Evolutionary conservation across 495 filamentous ascomycete species (phyloP).

Genomic region (Penicillium turbatum): DNA sequence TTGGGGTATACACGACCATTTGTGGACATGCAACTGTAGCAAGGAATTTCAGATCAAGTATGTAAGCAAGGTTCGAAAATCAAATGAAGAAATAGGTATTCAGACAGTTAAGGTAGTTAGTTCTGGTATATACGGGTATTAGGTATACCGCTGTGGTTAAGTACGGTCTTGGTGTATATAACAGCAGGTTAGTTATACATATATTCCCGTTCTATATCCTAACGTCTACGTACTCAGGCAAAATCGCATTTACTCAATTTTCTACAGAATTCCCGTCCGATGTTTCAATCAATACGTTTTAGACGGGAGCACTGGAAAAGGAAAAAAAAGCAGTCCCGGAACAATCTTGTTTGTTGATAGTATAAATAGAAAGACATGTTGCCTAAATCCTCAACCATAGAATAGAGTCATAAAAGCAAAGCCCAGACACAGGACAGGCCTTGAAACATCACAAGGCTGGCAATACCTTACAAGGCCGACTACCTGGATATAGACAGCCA

Average conservation of each 20-base stretch:
- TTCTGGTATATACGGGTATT: constrained; percentile 4
- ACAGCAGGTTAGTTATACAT: background rate
- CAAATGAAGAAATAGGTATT: background rate
- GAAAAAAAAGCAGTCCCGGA: background rate
- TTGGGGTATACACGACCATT: background rate
- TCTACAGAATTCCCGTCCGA: too few relatives aligned
- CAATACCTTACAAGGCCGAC: constrained; percentile 6
- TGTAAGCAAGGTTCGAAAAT: too few relatives aligned
- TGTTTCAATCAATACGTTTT: too few relatives aligned
- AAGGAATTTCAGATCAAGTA: too few relatives aligned
- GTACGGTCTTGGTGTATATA: constrained; percentile 1
- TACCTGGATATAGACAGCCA: background rate
- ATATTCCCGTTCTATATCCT: background rate
- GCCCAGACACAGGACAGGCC: background rate
- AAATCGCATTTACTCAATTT: too few relatives aligned
- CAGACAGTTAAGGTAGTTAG: background rate
- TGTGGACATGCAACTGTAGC: too few relatives aligned
- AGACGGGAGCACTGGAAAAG: background rate
- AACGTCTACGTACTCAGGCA: too few relatives aligned
- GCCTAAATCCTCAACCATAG: background rate
- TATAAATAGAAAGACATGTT: background rate
- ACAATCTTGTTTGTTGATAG: background rate
- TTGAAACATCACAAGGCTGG: background rate
- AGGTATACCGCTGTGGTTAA: background rate
- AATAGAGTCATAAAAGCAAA: background rate